A percentile compares a stretch with the other conserved stretches of the same genome.
Conservation (phyloP, 2,329 filamentous ascomycete species). For the Coniochaeta prunicola region DNA sequence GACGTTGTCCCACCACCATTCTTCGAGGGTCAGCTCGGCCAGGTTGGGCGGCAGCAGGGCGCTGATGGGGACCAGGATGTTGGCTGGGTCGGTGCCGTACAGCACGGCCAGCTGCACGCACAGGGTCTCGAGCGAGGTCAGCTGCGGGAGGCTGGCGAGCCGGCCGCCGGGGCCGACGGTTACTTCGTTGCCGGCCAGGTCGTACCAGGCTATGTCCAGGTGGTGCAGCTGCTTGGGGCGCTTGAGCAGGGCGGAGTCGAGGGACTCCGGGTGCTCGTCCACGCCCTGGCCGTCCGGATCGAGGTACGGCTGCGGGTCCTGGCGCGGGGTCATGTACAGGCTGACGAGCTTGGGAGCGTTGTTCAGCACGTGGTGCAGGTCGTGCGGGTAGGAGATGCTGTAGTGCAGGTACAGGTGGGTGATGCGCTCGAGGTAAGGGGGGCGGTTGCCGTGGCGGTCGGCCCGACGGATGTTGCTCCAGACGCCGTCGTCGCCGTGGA, state of each 20-base stretch:
- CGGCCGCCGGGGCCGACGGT: constrained; percentile 15
- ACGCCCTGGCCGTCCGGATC: constrained; percentile 1
- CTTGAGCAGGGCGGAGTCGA: constrained; percentile 13
- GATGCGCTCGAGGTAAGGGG: constrained; percentile 10
- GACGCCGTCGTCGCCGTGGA: constrained; percentile 16
- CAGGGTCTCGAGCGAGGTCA: constrained; percentile 13
- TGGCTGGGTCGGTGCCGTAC: constrained; percentile 9
- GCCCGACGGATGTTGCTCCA: constrained; percentile 9
- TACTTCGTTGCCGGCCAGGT: constrained; percentile 10
- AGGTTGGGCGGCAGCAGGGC: constrained; percentile 17
- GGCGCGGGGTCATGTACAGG: constrained; percentile 17
- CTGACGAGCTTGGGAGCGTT: constrained; percentile 16
- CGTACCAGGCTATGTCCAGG: constrained; percentile 18
- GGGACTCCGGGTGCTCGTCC: constrained; percentile 10
- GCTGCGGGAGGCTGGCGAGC: constrained; percentile 11
- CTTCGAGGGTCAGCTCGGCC: constrained; percentile 17
- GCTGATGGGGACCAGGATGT: constrained; percentile 8
- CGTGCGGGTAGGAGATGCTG: constrained; percentile 13
- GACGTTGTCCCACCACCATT: constrained; percentile 18
- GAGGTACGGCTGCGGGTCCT: constrained; percentile 4
- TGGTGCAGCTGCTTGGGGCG: constrained; percentile 14
- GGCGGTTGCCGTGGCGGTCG: background rate
- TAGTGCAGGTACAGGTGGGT: constrained; percentile 17
- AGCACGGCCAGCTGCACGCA: constrained; percentile 16
- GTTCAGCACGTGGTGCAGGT: constrained; percentile 13